Evolutionary conservation across 2,329 filamentous ascomycete species (phyloP), one percentile per base, ranked within the genome.

Genomic region (Fusarium papillatum): DNA sequence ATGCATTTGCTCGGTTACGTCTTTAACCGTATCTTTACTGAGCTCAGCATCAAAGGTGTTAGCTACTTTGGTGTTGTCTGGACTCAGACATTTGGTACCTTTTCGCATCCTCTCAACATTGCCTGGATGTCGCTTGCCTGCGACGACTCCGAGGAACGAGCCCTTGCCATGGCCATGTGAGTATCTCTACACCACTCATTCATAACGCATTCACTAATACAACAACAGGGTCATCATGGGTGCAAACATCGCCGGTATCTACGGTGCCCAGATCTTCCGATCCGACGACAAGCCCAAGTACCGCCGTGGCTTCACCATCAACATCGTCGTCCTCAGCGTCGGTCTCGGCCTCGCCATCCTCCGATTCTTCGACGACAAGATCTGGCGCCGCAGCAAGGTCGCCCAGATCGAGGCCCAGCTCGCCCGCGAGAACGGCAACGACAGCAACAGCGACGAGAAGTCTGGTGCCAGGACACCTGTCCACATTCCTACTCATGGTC

Each of bases 241-340:
- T 24, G 90, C 89, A 60, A 92, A 92, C 74, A 89, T 88, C 31
- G 90, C 90, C 0, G 90, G 90, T 26, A 92, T 92, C 64, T 90
- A 90, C 66, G 90, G 90, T 5, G 89, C 89, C 0, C 90, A 92
- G 78, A 88, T 92, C 71, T 92, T 92, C 85, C 87, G 87, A 26
- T 74, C 81, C 0, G 88, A 90, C 64, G 89, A 91, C 74, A 81
- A 80, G 55, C 89, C 89, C 0, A 82, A 84, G 2, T 91, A 91
- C 78, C 85, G 86, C 5, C 85, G 87, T 19, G 89, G 85, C 2
- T 91, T 90, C 77, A 84, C 81, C 26, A 81, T 89, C 69, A 83
- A 83, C 50, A 86, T 87, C 34, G 85, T 81, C 5, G 82, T 90
- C 0, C 82, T 90, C 7, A 76, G 84, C 0, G 73, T 87, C n/a